phyloP scores from a whole-genome alignment of 179 eudicot species.

The Patellifolia procumbens region DNA sequence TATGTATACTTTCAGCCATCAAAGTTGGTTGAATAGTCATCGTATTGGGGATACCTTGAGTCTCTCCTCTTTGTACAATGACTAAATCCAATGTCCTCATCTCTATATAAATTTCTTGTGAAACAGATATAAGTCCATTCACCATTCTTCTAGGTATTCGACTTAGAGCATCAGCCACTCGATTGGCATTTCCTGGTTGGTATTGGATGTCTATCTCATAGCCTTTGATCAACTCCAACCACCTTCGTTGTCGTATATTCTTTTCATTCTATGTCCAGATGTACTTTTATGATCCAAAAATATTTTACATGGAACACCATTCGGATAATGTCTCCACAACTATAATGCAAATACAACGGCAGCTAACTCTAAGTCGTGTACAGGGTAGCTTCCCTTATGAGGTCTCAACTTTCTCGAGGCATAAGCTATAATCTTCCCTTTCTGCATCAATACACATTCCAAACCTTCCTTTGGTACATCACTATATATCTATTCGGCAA shows the following conservation, averaged over 20 bases:
- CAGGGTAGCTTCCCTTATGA: background rate
- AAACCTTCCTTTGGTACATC: background rate
- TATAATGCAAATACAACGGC: background rate
- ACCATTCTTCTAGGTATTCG: too few species aligned
- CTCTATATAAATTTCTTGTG: background rate
- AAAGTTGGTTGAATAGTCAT: background rate
- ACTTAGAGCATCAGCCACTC: too few species aligned
- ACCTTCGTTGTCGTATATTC: background rate
- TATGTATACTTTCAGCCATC: background rate
- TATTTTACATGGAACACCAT: background rate
- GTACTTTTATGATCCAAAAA: background rate
- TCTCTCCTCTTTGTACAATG: too few species aligned
- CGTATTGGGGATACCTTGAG: background rate
- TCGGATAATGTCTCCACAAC: background rate
- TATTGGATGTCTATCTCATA: too few species aligned
- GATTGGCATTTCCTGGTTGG: too few species aligned
- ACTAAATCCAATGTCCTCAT: background rate
- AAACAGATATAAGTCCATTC: too few species aligned
- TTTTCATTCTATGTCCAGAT: background rate
- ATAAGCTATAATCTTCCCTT: background rate
- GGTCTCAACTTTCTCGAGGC: background rate
- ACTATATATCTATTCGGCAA: background rate
- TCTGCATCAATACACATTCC: background rate
- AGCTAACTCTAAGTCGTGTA: background rate
- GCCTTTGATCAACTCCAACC: background rate